These are phyloP conservation scores for Plasmodium sp. DNA, from an alignment of 169 alveolate species.

Conservation along the genomic window DNA sequence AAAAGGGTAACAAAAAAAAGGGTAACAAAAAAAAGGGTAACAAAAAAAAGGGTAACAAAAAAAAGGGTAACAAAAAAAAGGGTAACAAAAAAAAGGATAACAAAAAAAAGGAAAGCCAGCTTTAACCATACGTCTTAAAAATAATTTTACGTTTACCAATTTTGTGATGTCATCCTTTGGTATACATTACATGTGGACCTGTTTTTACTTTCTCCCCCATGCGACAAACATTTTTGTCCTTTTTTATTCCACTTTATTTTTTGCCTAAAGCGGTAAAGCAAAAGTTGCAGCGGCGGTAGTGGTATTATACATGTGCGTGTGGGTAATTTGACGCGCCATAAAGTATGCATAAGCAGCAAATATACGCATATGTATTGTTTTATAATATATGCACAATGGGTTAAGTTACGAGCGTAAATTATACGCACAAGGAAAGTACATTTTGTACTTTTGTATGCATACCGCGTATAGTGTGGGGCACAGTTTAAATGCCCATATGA, in stretches of 20 bases:
- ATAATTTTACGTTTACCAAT: background rate
- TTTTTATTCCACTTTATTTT: background rate
- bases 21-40: background rate
- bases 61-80: background rate
- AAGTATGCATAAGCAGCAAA: background rate
- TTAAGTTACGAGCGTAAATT: background rate
- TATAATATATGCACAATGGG: background rate
- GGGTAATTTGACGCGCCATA: background rate
- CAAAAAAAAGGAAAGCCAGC: background rate
- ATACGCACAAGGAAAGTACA: background rate
- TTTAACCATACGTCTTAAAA: background rate
- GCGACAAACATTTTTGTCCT: background rate
- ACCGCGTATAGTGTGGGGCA: background rate
- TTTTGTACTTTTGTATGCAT: background rate
- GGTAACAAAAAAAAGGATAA: background rate
- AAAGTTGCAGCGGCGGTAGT: constrained; percentile 7
- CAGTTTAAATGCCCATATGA: background rate
- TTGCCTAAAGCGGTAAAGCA: background rate
- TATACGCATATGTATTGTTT: background rate
- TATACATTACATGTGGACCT: background rate
- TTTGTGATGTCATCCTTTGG: background rate
- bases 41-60: background rate
- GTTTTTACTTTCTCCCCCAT: background rate
- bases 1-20: background rate
- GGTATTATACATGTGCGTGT: background rate